phyloP scores from a whole-genome alignment of 2,329 filamentous ascomycete genomes.

The Aureobasidium sp. region DNA sequence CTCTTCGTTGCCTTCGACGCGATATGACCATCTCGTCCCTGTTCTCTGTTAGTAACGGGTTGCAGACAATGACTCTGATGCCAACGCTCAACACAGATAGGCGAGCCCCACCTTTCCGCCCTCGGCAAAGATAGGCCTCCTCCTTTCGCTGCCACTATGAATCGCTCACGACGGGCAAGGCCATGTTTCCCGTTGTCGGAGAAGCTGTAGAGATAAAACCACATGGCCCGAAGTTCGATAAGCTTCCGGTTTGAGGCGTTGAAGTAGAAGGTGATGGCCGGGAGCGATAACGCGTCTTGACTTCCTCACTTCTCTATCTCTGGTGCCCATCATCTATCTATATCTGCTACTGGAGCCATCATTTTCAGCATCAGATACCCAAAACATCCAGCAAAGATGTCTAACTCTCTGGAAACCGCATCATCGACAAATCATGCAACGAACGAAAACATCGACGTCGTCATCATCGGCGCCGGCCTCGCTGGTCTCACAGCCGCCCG shows the following conservation, averaged over 20 bases:
- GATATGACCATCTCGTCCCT: too few species aligned
- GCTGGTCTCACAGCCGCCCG: slow-evolving; percentile 24
- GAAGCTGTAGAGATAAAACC: neutral
- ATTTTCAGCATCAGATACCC: too few species aligned
- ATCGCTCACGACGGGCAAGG: neutral
- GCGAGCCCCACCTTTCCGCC: neutral
- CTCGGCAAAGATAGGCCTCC: neutral
- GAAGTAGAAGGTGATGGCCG: neutral
- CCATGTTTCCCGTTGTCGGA: neutral
- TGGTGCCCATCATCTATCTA: neutral
- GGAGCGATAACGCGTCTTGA: neutral
- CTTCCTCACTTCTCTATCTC: neutral
- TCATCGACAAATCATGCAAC: neutral
- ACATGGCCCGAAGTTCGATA: neutral
- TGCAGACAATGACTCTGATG: too few species aligned
- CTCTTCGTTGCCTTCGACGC: too few species aligned
- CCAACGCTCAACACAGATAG: neutral
- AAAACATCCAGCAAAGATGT: neutral
- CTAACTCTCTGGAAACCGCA: neutral
- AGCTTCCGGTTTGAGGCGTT: neutral
- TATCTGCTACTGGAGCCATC: neutral
- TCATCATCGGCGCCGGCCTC: slow-evolving; percentile 26
- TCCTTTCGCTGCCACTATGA: neutral
- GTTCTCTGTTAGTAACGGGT: too few species aligned
- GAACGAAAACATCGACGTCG: slow-evolving; percentile 17